Evolutionary conservation across 2,329 filamentous ascomycete species (phyloP).

Genomic region (Scedosporium apiospermum): DNA sequence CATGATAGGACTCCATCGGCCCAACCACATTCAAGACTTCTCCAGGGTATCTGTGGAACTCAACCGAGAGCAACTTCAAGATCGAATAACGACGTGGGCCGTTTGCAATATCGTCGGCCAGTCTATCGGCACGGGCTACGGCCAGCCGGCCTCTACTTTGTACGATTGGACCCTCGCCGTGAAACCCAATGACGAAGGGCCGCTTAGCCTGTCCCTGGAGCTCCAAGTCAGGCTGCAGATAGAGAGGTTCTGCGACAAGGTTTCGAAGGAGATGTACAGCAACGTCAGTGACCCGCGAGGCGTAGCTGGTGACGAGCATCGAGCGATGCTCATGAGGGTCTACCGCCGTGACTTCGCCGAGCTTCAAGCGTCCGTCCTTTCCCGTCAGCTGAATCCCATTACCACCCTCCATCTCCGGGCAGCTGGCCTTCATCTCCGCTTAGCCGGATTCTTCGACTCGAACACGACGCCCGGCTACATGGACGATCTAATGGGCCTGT

Average conservation of each 20-base stretch:
- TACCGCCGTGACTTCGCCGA: slow-evolving; percentile 57
- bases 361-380: slow-evolving; percentile 50
- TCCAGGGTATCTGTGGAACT: slow-evolving; percentile 65
- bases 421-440: slow-evolving; percentile 63
- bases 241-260: slow-evolving; percentile 67
- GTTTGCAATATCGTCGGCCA: slow-evolving; percentile 80
- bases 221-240: slow-evolving; percentile 61
- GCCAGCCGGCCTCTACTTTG: slow-evolving; percentile 67
- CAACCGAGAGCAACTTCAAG: slow-evolving; percentile 69
- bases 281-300: slow-evolving; percentile 65
- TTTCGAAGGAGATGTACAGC: slow-evolving; percentile 71
- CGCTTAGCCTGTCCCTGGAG: slow-evolving; percentile 49
- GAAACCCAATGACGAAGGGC: slow-evolving; percentile 48
- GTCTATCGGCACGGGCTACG: slow-evolving; percentile 72
- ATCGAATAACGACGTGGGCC: slow-evolving; percentile 73
- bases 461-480: slow-evolving; percentile 62
- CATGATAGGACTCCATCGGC: slow-evolving; percentile 72
- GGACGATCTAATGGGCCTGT: slow-evolving; percentile 66
- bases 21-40: slow-evolving; percentile 76
- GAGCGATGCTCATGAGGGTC: slow-evolving; percentile 56
- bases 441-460: slow-evolving; percentile 75
- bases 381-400: slow-evolving; percentile 47
- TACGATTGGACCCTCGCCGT: slow-evolving; percentile 66
- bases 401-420: slow-evolving; percentile 61
- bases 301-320: slow-evolving; percentile 57